These are phyloP conservation scores for Solanum verrucosum DNA, from an alignment of 257 asterid genomes.

Conservation along the genomic window DNA sequence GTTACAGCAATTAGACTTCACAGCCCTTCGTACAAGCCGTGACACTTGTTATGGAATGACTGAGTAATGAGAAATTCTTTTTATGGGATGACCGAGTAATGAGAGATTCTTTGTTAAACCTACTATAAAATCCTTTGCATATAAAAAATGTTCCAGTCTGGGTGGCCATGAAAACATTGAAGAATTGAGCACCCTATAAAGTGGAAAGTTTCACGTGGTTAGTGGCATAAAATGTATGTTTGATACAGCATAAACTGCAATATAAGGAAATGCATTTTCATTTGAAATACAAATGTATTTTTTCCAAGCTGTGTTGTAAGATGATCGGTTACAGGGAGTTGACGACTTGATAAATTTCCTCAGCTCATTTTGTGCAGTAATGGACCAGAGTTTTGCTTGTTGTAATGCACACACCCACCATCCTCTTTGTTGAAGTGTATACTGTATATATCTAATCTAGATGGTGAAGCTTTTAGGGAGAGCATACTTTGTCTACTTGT, in stretches of 20 bases:
- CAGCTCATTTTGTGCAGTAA: neutral
- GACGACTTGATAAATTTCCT: neutral
- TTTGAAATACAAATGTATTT: neutral
- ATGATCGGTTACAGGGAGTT: neutral
- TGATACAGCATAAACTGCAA: neutral
- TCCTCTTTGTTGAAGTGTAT: neutral
- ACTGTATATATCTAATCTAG: neutral
- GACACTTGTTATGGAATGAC: neutral
- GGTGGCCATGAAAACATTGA: neutral
- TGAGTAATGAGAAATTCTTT: neutral
- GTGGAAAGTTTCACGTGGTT: neutral
- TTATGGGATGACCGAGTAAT: neutral
- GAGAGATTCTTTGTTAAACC: neutral
- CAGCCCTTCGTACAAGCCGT: neutral
- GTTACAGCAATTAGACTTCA: neutral
- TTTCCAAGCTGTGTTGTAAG: neutral
- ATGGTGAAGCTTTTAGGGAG: neutral
- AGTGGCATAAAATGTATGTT: neutral
- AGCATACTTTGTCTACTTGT: neutral
- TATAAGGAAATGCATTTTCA: neutral
- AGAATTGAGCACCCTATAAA: neutral
- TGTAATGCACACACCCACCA: neutral
- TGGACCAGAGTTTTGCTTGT: neutral
- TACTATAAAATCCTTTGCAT: neutral
- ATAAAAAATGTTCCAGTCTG: neutral